Percentiles rank a stretch among this genome's conserved stretches.
phyloP scores from a whole-genome alignment of 768 basidiomycete genomes.

The Suillus subalutaceus region DNA sequence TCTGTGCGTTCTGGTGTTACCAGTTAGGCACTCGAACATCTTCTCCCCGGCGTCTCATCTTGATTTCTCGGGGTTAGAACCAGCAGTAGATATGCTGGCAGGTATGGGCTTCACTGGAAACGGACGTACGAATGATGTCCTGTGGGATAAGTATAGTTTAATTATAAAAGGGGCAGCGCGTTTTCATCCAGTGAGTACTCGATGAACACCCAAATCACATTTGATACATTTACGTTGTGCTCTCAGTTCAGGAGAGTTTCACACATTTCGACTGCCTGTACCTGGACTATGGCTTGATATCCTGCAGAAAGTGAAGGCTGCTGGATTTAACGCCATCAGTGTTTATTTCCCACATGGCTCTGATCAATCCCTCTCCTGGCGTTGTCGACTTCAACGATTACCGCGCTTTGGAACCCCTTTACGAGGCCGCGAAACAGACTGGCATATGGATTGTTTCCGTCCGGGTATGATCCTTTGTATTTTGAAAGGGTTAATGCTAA shows the following conservation, averaged over 20 bases:
- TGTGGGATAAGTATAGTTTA: conserved; percentile 75
- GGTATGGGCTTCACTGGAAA: conserved; percentile 26
- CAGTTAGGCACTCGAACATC: conserved; percentile 11
- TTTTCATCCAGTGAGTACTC: conserved; percentile 67
- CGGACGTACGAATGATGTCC: conserved; percentile 40
- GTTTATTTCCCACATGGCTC: conserved; percentile 82
- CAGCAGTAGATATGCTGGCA: background rate
- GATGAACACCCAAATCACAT: background rate
- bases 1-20: conserved; percentile 22
- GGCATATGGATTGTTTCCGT: conserved; percentile 81
- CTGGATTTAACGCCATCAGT: conserved; percentile 77
- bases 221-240: background rate
- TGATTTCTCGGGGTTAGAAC: conserved; percentile 8
- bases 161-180: conserved; percentile 68
- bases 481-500: conserved; percentile 38
- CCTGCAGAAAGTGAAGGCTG: conserved; percentile 67
- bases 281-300: conserved; percentile 71
- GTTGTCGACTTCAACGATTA: conserved; percentile 57
- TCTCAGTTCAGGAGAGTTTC: conserved; percentile 52
- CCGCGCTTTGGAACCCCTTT: conserved; percentile 59
- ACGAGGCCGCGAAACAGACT: conserved; percentile 70
- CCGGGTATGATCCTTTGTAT: conserved; percentile 52
- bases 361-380: conserved; percentile 56
- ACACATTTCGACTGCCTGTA: conserved; percentile 6
- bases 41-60: conserved; percentile 3